Base-by-base conservation (phyloP, 2,329 filamentous ascomycete genomes). In the Falciphora oryzae region DNA sequence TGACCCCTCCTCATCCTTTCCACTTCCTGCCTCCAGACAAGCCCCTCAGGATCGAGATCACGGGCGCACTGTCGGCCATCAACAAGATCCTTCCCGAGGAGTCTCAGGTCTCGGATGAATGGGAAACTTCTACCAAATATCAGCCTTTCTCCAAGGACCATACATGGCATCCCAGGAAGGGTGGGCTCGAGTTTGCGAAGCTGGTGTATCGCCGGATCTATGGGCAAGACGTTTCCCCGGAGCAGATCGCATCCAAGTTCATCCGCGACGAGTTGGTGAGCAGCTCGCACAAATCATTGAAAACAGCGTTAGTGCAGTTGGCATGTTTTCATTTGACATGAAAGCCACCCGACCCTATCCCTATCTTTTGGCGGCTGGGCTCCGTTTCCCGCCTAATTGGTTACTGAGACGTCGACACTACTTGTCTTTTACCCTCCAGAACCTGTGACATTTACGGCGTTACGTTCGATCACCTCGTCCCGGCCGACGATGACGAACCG, bases 391-490 rank as follows among this genome's bases (percentile, higher is more conserved):
- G n/a, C n/a, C n/a, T n/a, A n/a, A n/a, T n/a, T n/a, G 13, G 13
- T 35, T 35, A 11, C 32, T 13, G 16, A 44, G 5, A 6, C 18
- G 16, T 18, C 4, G 16, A 18, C 38, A 1, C 38, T 6, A 4
- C 18, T 6, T 16, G 16, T 6, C 1, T 44, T 18, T 44, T 18
- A 16, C 16, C 16, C 14, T 44, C 14, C 16, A 66, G 67, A 27
- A 59, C 65, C 53, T 73, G 75, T 65, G 71, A 79, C 68, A 76
- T 77, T 64, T 78, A 79, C 65, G 73, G 75, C 31, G 74, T 79
- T 53, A 78, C 75, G 25, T 80, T 80, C 66, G 75, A 79, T 66
- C 72, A 79, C 64, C 69, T 75, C 35, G 75, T 79, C 60, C 73
- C 75, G 3, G 16, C 64, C 7, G 68, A 75, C 57, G 73, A 80